Base-by-base conservation (phyloP, 176 grass and related monocot genomes). In the Pontederia paniculata region DNA sequence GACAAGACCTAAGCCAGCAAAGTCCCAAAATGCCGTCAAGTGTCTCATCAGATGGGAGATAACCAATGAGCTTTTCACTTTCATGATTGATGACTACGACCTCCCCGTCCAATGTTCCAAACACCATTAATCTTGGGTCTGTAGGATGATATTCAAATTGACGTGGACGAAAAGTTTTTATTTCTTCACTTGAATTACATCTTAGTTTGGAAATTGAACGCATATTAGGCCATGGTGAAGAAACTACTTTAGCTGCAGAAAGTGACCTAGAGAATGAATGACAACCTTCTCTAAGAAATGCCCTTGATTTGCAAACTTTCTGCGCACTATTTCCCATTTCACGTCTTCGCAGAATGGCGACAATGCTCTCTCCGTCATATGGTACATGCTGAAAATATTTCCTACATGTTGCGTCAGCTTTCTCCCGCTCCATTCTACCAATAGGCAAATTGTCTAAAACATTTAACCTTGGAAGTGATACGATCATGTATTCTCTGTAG, bases 1-100 rank as follows among this genome's bases (percentile, higher is more conserved):
- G 67, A 48, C 48, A 21, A 4, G 56, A 48, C 21, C 57, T 70
- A 70, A 70, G 67, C 67, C 67, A 70, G 42, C 67, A 70, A 49
- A 70, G 43, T 16, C 52, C 67, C 57, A 70, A 58, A 70, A 70
- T 57, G 44, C 67, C 57, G 47, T 69, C 22, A n/a, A 69, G 42
- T 57, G 52, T 18, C 37, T 22, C 18, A 57, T 17, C 67, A 31
- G 67, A 70, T 48, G 67, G 67, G 18, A 70, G 53, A 48, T 70
- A 70, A 57, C 67, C 67, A 57, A 70, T 21, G 48, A 70, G 67
- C 57, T 70, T 70, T 54, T 70, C 54, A 4, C 67, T 70, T 70
- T 70, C 67, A 57, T 70, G 67, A 23, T 70, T 58, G 9, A 58
- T 58, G 13, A 70, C 67, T 25, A 70, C 22, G 31, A 70, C 44